Evolutionary conservation across 805 yeast species (phyloP), one percentile per base, ranked within the genome.

Genomic region (Clavispora carvajalis): DNA sequence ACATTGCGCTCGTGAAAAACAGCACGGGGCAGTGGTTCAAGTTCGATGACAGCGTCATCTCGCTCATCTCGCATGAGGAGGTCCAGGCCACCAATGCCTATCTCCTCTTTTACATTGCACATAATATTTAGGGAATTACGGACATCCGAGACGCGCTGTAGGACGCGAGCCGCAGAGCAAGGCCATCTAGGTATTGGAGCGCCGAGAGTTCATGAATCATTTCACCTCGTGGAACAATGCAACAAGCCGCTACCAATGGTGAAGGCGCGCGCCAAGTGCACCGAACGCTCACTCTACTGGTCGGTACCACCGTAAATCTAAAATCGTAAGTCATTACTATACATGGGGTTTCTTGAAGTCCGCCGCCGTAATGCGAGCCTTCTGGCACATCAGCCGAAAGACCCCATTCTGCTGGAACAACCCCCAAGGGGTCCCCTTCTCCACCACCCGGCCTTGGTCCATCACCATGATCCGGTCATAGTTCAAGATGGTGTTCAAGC

Each of bases 11-110:
- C 53, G 76, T 86, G 45, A 91, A 90, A 57, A 76, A 71, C 40
- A 67, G 76, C n/a, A 74, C 77, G 31, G 85, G 88, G 2, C 72
- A 76, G 52, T 93, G 99, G 99, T 84, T 84, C 58, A 81, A 79
- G 58, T 90, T 89, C 58, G 96, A 93, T 57, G 99, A 93, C 64
- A 80, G 93, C 13, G 79, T 81, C 53, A 84, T 93, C 11, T 77
- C 89, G 2, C 59, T 77, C 40, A 74, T 88, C 9, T 60, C 79
- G 7, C 78, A 73, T 39, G 77, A 78, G 36, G 81, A 81, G 41
- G 95, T 90, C 11, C 64, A 78, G 40, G 67, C 71, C 33, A 70
- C 87, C 22, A 83, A 77, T 46, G 97, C 97, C 33, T 93, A 93
- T 59, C 66, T 91, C 48, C 62, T 90, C 47, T 87, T 79, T 49